Evolutionary conservation across 1,139 yeast species (phyloP), one percentile per base, ranked within the genome.

Genomic region (Sugiyamaella japonica): DNA sequence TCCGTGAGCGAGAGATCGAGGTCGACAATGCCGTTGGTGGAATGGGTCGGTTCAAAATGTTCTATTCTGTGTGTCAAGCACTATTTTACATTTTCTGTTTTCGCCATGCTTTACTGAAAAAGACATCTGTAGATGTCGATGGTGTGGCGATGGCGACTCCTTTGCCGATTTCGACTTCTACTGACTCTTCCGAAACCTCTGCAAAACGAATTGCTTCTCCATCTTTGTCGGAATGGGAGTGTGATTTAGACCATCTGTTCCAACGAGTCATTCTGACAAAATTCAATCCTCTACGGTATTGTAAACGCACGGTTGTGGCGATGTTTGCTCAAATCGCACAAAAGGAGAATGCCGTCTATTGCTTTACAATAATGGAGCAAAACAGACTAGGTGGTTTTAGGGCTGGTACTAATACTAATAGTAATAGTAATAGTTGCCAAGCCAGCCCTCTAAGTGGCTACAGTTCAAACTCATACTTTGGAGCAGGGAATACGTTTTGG

Each of bases 261-360:
- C 97, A 89, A 70, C 78, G 96, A 61, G 81, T 88, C 61, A 84
- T 95, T 40, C 80, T 90, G 42, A 86, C 97, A 16, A 87, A 87
- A 66, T 90, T 93, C 75, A 95, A 93, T 68, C 99, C 99, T 2
- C 78, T 95, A 63, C 88, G 89, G 67, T 93, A 85, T 73, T 90
- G 98, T 70, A 93, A 91, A 67, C 95, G 89, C 65, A 89, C 95
- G 13, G 97, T 95, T 52, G 97, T 91, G 57, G 80, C 85, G 29
- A 93, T 91, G 76, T 93, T 93, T 75, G 98, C 99, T 12, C 86
- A 89, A 63, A 83, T 93, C 50, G 90, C 98, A 1, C 95, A 95
- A 61, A 85, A 85, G 65, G 87, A 90, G 61, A 89, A 89, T 65
- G 88, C 89, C 20, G 95, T 96, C 54, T 93, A 91, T 71, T 91